These are phyloP conservation scores for Ormosia semicastrata DNA, from an alignment of 306 rosid genomes.

Conservation along the genomic window DNA sequence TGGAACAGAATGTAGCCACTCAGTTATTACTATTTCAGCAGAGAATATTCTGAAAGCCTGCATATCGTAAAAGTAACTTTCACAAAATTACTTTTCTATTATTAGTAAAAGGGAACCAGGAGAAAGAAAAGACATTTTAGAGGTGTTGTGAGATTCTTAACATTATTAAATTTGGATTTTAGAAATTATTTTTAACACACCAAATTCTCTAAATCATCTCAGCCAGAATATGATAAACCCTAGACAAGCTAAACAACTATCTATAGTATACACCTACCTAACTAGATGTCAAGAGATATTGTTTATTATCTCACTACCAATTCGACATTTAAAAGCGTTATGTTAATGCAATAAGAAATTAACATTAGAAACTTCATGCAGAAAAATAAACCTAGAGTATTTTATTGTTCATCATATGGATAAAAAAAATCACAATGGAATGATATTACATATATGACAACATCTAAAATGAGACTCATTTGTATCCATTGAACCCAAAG, in stretches of 20 bases:
- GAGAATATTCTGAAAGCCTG: too few species aligned
- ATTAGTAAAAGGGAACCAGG: background rate
- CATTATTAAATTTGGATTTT: background rate
- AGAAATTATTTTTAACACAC: constrained; percentile 1
- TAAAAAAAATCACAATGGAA: background rate
- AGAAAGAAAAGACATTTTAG: too few species aligned
- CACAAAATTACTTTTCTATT: background rate
- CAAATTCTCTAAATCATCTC: constrained; percentile 7
- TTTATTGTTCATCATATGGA: background rate
- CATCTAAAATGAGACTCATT: background rate
- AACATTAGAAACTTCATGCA: too few species aligned
- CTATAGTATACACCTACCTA: background rate
- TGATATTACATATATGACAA: too few species aligned
- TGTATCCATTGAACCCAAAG: background rate
- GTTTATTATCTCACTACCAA: too few species aligned
- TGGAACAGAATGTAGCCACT: too few species aligned
- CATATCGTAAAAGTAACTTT: constrained; percentile 15
- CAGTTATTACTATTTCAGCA: too few species aligned
- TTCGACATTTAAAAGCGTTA: too few species aligned
- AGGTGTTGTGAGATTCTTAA: too few species aligned
- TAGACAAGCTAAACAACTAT: background rate
- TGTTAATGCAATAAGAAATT: too few species aligned
- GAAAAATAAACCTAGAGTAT: background rate
- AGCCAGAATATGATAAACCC: background rate
- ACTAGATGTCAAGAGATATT: too few species aligned